phyloP scores from a whole-genome alignment of 2,329 filamentous ascomycete genomes.

The Aspergillus chevalieri region DNA sequence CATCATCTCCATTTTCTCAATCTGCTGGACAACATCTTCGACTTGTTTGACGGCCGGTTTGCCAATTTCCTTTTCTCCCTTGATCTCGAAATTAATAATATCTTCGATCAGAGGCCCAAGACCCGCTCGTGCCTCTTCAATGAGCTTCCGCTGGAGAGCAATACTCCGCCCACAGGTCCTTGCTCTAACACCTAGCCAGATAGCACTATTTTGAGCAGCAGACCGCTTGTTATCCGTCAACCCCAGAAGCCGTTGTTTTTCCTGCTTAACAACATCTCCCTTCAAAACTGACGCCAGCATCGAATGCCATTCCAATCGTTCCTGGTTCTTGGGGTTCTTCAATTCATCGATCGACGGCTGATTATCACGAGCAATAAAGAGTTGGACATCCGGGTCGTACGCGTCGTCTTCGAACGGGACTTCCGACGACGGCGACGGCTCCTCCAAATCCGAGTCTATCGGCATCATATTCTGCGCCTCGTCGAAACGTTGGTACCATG shows the following conservation, averaged over 20 bases:
- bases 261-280: slow-evolving; percentile 93
- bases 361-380: slow-evolving; percentile 86
- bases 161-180: slow-evolving; percentile 77
- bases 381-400: slow-evolving; percentile 84
- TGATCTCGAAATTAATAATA: slow-evolving; percentile 88
- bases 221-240: slow-evolving; percentile 67
- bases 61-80: slow-evolving; percentile 84
- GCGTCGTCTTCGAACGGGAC: slow-evolving; percentile 73
- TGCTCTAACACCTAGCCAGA: slow-evolving; percentile 85
- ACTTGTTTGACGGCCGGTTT: slow-evolving; percentile 86
- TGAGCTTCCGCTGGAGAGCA: slow-evolving; percentile 75
- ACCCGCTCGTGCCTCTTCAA: slow-evolving; percentile 73
- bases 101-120: slow-evolving; percentile 74
- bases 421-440: slow-evolving; percentile 82
- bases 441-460: slow-evolving; percentile 80
- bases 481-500: slow-evolving; percentile 58
- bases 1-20: slow-evolving; percentile 78
- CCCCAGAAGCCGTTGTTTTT: slow-evolving; percentile 91
- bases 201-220: slow-evolving; percentile 60
- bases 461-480: slow-evolving; percentile 64
- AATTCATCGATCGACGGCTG: slow-evolving; percentile 86
- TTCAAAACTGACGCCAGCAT: slow-evolving; percentile 95
- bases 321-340: slow-evolving; percentile 77
- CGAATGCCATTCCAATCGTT: slow-evolving; percentile 93
- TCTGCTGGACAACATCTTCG: slow-evolving; percentile 78